A percentile compares a stretch with the other conserved stretches of the same genome.
Conservation (phyloP, 2,329 filamentous ascomycete species). For the Monosporascus sp. region DNA sequence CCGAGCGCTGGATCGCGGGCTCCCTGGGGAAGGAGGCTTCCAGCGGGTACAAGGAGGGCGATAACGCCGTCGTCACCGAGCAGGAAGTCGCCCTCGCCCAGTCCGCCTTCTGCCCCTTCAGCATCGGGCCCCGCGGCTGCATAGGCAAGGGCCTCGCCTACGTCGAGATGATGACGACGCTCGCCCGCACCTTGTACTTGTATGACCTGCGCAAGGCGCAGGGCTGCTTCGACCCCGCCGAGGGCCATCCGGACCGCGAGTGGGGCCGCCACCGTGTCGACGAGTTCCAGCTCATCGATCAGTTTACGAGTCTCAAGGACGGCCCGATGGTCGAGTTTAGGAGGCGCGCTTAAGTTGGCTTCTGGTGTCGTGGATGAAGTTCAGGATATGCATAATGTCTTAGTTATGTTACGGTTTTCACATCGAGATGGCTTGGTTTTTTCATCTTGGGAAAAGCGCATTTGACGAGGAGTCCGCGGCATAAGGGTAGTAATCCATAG, state of each 20-base stretch:
- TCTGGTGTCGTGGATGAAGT: too few species aligned
- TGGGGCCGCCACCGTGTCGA: slow-evolving; percentile 49
- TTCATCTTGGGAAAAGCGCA: too few species aligned
- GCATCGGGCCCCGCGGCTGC: slow-evolving; percentile 64
- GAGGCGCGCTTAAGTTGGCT: slow-evolving; percentile 12
- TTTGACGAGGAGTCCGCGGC: too few species aligned
- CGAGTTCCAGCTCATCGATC: slow-evolving; percentile 69
- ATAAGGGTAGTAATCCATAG: too few species aligned
- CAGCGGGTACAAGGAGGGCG: slow-evolving; percentile 23
- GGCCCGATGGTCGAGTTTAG: slow-evolving; percentile 64
- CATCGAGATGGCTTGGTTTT: too few species aligned
- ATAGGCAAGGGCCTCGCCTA: slow-evolving; percentile 69
- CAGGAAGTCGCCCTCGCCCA: slow-evolving; percentile 53
- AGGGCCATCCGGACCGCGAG: slow-evolving; percentile 44
- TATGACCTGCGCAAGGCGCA: slow-evolving; percentile 54
- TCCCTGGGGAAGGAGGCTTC: slow-evolving; percentile 29
- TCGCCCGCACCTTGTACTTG: slow-evolving; percentile 56
- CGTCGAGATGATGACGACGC: slow-evolving; percentile 58
- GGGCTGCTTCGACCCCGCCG: slow-evolving; percentile 46
- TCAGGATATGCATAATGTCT: too few species aligned
- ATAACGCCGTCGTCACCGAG: slow-evolving; percentile 34
- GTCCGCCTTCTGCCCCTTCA: slow-evolving; percentile 71
- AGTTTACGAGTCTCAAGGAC: slow-evolving; percentile 69
- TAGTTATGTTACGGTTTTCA: too few species aligned
- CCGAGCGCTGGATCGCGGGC: slow-evolving; percentile 61